phyloP scores from a whole-genome alignment of 2,329 filamentous ascomycete species.

The Pleurostoma richardsiae region DNA sequence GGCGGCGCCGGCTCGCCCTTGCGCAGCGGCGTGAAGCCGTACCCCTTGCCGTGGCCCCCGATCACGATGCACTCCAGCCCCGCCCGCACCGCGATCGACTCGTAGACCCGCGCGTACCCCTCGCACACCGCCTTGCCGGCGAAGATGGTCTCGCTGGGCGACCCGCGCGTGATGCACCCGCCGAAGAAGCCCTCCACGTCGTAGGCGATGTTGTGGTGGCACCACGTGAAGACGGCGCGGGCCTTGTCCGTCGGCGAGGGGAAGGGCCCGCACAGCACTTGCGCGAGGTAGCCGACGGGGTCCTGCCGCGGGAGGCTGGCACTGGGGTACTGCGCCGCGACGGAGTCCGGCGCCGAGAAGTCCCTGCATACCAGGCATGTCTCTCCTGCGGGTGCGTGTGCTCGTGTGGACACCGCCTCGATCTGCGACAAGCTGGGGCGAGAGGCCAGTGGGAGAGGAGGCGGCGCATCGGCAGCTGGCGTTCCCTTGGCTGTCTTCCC shows the following conservation, averaged over 20 bases:
- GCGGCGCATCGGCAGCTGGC: conserved; percentile 31
- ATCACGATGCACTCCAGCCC: conserved; percentile 76
- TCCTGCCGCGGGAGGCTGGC: conserved; percentile 61
- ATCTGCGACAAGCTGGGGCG: conserved; percentile 49
- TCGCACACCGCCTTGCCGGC: conserved; percentile 83
- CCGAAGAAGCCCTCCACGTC: conserved; percentile 76
- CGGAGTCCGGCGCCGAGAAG: conserved; percentile 74
- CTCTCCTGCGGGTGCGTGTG: conserved; percentile 16
- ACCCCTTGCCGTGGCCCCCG: conserved; percentile 81
- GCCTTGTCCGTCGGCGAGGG: conserved; percentile 84
- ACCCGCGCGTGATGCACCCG: conserved; percentile 59
- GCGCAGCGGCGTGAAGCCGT: conserved; percentile 59
- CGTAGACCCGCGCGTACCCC: conserved; percentile 82
- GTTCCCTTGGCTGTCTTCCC: conserved; percentile 13
- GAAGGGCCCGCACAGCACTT: conserved; percentile 74
- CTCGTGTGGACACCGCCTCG: conserved; percentile 32
- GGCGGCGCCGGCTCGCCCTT: conserved; percentile 63
- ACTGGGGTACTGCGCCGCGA: conserved; percentile 73
- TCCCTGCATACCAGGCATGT: conserved; percentile 78
- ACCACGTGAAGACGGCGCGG: conserved; percentile 88
- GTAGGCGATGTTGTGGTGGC: conserved; percentile 89
- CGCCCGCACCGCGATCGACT: conserved; percentile 70
- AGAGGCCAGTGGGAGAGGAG: conserved; percentile 46
- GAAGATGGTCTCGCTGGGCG: conserved; percentile 67
- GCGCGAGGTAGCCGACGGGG: conserved; percentile 70